Percentiles rank a stretch among this genome's conserved stretches.
phyloP scores from a whole-genome alignment of 2,329 filamentous ascomycete genomes.

The Neofusicoccum kwambonambiense region DNA sequence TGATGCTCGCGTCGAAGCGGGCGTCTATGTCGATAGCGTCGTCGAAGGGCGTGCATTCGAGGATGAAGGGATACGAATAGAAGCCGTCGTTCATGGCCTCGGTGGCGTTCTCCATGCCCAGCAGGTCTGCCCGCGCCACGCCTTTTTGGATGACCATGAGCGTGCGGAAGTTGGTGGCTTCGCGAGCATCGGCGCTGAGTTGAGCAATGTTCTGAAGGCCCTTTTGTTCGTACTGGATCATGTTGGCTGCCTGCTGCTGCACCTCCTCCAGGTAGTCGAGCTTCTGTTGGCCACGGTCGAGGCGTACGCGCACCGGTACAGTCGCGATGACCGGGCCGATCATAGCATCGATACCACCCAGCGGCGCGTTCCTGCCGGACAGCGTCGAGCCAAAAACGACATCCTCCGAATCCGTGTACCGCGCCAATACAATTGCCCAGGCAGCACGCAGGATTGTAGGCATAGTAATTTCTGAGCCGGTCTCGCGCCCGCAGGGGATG shows the following conservation, averaged over 20 bases:
- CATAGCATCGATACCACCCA: conserved; percentile 34
- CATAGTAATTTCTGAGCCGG: conserved; percentile 23
- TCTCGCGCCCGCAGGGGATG: conserved; percentile 36
- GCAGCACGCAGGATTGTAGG: conserved; percentile 29
- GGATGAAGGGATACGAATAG: not conserved
- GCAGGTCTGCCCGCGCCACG: not conserved
- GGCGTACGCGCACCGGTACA: conserved; percentile 35
- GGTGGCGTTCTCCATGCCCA: not conserved
- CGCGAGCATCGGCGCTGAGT: conserved; percentile 48
- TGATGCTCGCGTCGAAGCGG: conserved; percentile 5
- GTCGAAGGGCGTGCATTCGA: not conserved
- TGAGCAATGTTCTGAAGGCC: conserved; percentile 31
- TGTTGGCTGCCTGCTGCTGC: not conserved
- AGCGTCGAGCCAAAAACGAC: conserved; percentile 36
- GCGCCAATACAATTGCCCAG: conserved; percentile 31
- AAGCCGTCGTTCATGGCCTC: not conserved
- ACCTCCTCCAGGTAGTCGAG: conserved; percentile 23
- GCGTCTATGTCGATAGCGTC: not conserved
- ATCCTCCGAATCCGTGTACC: conserved; percentile 30
- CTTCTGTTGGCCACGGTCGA: conserved; percentile 28
- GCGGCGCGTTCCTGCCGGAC: conserved; percentile 36
- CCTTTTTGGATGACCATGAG: conserved; percentile 35
- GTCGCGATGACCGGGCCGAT: conserved; percentile 41
- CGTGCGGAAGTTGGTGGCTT: conserved; percentile 54
- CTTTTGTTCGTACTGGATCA: conserved; percentile 26